Evolutionary conservation across 176 grass and related monocot species (phyloP).

Genomic region (Juncus effusus): DNA sequence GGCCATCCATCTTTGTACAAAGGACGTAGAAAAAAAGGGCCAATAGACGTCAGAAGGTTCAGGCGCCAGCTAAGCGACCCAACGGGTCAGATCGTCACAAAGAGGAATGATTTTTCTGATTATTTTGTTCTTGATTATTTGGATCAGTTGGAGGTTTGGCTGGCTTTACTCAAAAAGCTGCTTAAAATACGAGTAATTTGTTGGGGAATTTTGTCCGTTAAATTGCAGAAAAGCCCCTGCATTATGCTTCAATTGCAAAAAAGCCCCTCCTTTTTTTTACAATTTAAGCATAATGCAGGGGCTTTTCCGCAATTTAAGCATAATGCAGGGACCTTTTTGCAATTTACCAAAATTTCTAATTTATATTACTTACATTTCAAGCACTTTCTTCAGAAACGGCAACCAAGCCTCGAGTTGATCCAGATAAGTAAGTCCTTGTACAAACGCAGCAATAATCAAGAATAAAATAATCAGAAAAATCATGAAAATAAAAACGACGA

Average conservation of each 20-base stretch:
- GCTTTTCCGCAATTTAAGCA: no score
- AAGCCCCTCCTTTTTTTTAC: no score
- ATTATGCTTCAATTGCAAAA: no score
- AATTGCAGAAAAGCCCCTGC: neutral
- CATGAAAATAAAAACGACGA: constrained; percentile 70
- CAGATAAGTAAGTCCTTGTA: constrained; percentile 92
- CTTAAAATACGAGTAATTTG: constrained; percentile 59
- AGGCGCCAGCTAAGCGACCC: constrained; percentile 86
- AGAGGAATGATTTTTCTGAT: constrained; percentile 71
- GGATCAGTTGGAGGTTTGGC: constrained; percentile 70
- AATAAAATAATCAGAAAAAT: constrained; percentile 73
- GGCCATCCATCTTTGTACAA: constrained; percentile 86
- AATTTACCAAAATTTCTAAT: constrained; percentile 4
- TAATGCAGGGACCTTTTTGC: no score
- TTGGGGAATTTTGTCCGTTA: constrained; percentile 7
- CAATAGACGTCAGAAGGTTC: constrained; percentile 84
- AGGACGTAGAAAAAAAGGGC: constrained; percentile 90
- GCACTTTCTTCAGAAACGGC: constrained; percentile 75
- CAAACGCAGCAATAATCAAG: constrained; percentile 62
- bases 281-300: no score
- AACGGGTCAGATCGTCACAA: constrained; percentile 67
- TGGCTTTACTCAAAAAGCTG: constrained; percentile 80
- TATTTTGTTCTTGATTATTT: constrained; percentile 41
- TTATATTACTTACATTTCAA: constrained; percentile 60
- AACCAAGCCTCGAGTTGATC: constrained; percentile 80